These are phyloP conservation scores for Penicillium cinerascens DNA, from an alignment of 495 filamentous ascomycete genomes.

Conservation along the genomic window DNA sequence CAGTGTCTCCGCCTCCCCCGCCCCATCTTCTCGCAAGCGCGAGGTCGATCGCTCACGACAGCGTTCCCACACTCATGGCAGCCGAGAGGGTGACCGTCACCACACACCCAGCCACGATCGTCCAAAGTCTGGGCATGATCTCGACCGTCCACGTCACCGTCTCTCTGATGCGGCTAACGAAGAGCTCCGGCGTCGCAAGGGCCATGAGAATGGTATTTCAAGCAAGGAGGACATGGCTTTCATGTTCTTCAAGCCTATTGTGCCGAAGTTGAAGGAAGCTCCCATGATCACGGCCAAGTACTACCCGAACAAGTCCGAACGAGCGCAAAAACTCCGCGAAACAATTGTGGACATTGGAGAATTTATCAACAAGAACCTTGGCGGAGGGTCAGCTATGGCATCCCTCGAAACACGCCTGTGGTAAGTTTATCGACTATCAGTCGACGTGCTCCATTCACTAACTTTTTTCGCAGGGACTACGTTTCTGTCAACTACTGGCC, in stretches of 20 bases:
- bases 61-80: slow-evolving; percentile 46
- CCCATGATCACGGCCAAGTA: slow-evolving; percentile 60
- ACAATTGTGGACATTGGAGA: slow-evolving; percentile 50
- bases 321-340: slow-evolving; percentile 46
- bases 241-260: slow-evolving; percentile 57
- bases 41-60: slow-evolving; percentile 50
- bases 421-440: slow-evolving; percentile 27
- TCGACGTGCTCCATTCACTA: neutral
- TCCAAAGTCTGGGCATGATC: slow-evolving; percentile 30
- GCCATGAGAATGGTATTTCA: slow-evolving; percentile 38
- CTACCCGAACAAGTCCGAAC: slow-evolving; percentile 55
- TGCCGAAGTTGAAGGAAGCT: slow-evolving; percentile 55
- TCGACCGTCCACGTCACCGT: slow-evolving; percentile 34
- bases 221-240: slow-evolving; percentile 53
- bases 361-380: slow-evolving; percentile 40
- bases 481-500: slow-evolving; percentile 49
- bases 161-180: slow-evolving; percentile 39
- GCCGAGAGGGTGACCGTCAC: slow-evolving; percentile 46
- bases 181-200: slow-evolving; percentile 41
- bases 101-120: slow-evolving; percentile 43
- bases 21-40: slow-evolving; percentile 46
- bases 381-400: slow-evolving; percentile 30
- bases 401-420: slow-evolving; percentile 46
- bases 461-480: slow-evolving; percentile 36
- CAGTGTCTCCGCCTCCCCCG: slow-evolving; percentile 53